These are phyloP conservation scores for Cladosporium sp. DNA, from an alignment of 2,329 filamentous ascomycete genomes.

Conservation along the genomic window DNA sequence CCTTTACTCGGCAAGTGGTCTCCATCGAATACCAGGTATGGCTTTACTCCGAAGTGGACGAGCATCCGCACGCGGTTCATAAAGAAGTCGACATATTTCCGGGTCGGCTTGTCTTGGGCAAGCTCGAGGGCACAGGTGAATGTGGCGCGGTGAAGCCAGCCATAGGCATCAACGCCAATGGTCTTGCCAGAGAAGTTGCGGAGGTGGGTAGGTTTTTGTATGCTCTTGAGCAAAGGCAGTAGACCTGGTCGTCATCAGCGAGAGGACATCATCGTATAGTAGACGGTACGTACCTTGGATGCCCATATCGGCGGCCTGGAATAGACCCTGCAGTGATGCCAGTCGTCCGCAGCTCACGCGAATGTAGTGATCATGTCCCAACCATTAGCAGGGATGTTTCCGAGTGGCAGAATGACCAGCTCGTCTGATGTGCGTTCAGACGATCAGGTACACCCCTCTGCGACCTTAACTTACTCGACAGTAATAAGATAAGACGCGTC, in stretches of 20 bases:
- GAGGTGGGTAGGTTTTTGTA: slow-evolving; percentile 81
- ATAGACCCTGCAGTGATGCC: background rate
- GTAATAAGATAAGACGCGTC: background rate
- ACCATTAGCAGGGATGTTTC: background rate
- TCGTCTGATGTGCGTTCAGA: background rate
- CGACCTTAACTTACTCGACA: background rate
- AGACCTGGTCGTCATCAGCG: slow-evolving; percentile 57
- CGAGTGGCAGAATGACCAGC: background rate
- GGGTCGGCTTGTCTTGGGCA: slow-evolving; percentile 80
- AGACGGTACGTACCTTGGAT: slow-evolving; percentile 30
- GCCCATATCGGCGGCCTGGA: slow-evolving; percentile 27
- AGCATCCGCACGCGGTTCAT: slow-evolving; percentile 92
- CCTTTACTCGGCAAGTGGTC: slow-evolving; percentile 93
- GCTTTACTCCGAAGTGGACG: slow-evolving; percentile 86
- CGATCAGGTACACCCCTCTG: background rate
- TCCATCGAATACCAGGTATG: slow-evolving; percentile 93
- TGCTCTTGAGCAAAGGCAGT: slow-evolving; percentile 88
- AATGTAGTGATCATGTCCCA: background rate
- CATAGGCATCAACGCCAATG: slow-evolving; percentile 93
- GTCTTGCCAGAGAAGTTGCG: slow-evolving; percentile 85
- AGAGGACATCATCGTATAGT: background rate
- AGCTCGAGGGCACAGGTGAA: slow-evolving; percentile 88
- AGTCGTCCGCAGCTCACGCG: background rate
- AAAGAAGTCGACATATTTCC: slow-evolving; percentile 82
- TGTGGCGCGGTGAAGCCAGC: slow-evolving; percentile 93